Percentiles rank a stretch among this genome's conserved stretches.
Evolutionary conservation across 1,139 yeast genomes (phyloP).

Genomic region (Magnusiomyces paraingens): DNA sequence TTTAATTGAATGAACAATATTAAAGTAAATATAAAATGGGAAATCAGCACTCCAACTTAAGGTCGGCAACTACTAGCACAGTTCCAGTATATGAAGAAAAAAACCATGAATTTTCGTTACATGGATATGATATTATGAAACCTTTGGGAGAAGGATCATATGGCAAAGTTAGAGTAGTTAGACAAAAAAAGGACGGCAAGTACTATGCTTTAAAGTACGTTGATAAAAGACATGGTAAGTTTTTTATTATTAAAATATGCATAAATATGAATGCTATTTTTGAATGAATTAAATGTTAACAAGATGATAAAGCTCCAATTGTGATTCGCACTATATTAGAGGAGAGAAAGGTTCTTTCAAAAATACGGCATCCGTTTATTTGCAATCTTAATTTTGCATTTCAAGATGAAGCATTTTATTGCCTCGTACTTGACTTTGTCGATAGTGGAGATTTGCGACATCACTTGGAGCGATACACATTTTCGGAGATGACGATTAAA

Average conservation of each 20-base stretch:
- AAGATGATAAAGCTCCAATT: slow-evolving; percentile 20
- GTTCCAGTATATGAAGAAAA: no score
- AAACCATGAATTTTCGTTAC: slow-evolving; percentile 4
- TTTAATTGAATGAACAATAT: no score
- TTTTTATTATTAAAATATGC: slow-evolving; percentile 40
- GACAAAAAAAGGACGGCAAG: slow-evolving; percentile 47
- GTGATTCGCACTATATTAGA: slow-evolving; percentile 35
- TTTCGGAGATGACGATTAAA: slow-evolving; percentile 55
- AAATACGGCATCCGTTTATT: slow-evolving; percentile 66
- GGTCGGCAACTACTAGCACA: background rate
- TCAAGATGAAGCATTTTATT: slow-evolving; percentile 68
- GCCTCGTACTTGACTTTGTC: slow-evolving; percentile 66
- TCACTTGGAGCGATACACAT: slow-evolving; percentile 51
- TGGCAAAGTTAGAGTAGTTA: slow-evolving; percentile 67
- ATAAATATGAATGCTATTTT: slow-evolving; percentile 20
- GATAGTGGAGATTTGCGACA: slow-evolving; percentile 88
- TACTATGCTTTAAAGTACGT: slow-evolving; percentile 67
- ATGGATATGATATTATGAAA: slow-evolving; percentile 10
- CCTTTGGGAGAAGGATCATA: slow-evolving; percentile 35
- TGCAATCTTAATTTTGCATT: slow-evolving; percentile 77
- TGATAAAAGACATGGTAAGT: slow-evolving; percentile 14
- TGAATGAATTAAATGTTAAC: background rate
- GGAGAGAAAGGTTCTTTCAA: slow-evolving; percentile 56
- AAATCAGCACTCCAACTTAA: background rate
- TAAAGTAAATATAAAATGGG: background rate